Evolutionary conservation across 2,329 filamentous ascomycete species (phyloP).

Genomic region (Neoscytalidium dimidiatum): DNA sequence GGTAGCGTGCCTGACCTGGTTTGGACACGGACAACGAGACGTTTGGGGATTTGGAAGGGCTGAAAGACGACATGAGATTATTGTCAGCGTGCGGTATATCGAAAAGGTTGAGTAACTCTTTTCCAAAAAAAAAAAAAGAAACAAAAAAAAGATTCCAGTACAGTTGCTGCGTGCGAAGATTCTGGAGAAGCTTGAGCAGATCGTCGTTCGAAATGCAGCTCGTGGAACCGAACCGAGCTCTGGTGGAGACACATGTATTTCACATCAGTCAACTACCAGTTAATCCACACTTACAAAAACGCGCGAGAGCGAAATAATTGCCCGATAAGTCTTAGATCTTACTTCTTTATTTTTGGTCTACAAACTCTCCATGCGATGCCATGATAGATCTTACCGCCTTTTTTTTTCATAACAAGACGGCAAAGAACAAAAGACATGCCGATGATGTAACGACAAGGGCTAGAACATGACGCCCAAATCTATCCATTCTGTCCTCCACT

Average conservation of each 20-base stretch:
- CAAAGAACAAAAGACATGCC: background rate
- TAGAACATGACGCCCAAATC: background rate
- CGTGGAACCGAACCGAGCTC: too few relatives aligned
- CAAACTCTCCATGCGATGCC: background rate
- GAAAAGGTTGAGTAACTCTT: too few relatives aligned
- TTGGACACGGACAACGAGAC: background rate
- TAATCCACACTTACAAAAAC: too few relatives aligned
- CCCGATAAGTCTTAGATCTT: background rate
- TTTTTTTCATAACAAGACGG: constrained; percentile 5
- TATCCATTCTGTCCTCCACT: background rate
- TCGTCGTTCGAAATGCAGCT: background rate
- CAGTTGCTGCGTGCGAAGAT: too few relatives aligned
- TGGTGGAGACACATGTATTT: too few relatives aligned
- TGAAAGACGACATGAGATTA: background rate
- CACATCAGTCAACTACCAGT: background rate
- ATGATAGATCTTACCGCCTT: background rate
- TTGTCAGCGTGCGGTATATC: background rate
- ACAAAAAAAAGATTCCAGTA: too few relatives aligned
- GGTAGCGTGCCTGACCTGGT: background rate
- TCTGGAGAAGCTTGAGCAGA: background rate
- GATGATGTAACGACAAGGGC: background rate
- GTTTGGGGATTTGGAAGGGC: background rate
- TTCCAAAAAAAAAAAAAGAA: too few relatives aligned
- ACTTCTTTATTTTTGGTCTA: background rate
- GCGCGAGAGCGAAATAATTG: background rate